Percentiles rank a stretch among this genome's conserved stretches.
Conservation (phyloP, 2,329 filamentous ascomycete genomes). For the Seiridium cupressi region DNA sequence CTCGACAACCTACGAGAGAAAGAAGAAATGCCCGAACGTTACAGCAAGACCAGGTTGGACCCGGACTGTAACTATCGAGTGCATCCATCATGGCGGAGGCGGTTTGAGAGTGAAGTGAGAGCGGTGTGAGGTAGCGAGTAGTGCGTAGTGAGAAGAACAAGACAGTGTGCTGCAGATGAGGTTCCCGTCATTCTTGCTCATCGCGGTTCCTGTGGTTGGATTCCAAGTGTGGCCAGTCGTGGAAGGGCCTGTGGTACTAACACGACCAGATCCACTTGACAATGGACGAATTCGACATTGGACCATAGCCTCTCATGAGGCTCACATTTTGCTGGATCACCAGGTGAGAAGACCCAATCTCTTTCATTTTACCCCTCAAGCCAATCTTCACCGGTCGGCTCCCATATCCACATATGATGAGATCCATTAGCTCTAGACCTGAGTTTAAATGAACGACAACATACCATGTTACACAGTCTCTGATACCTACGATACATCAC, state of each 20-base stretch:
- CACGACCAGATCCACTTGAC: neutral
- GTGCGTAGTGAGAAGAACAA: slow-evolving; percentile 13
- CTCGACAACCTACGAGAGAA: neutral
- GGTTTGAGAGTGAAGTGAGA: slow-evolving; percentile 1
- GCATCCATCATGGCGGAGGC: neutral
- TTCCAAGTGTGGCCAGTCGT: neutral
- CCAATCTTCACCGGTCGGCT: neutral
- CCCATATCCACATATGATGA: slow-evolving; percentile 10
- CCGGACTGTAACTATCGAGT: neutral
- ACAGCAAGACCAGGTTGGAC: slow-evolving; percentile 4
- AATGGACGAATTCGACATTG: too few relatives aligned
- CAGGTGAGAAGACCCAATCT: neutral
- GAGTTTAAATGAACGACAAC: slow-evolving; percentile 13
- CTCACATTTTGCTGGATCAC: too few relatives aligned
- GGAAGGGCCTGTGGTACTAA: neutral
- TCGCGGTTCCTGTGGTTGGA: neutral
- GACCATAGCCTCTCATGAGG: too few relatives aligned
- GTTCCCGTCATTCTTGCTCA: slow-evolving; percentile 1
- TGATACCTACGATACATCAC: neutral
- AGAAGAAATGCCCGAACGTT: neutral
- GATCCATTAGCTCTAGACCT: slow-evolving; percentile 14
- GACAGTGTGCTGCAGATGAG: slow-evolving; percentile 11
- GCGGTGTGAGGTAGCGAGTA: slow-evolving; percentile 10
- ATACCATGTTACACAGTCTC: slow-evolving; percentile 15
- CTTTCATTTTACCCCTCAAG: neutral